Evolutionary conservation across 208 protist genomes (phyloP).

Genomic region (Crithidia thermophila): DNA sequence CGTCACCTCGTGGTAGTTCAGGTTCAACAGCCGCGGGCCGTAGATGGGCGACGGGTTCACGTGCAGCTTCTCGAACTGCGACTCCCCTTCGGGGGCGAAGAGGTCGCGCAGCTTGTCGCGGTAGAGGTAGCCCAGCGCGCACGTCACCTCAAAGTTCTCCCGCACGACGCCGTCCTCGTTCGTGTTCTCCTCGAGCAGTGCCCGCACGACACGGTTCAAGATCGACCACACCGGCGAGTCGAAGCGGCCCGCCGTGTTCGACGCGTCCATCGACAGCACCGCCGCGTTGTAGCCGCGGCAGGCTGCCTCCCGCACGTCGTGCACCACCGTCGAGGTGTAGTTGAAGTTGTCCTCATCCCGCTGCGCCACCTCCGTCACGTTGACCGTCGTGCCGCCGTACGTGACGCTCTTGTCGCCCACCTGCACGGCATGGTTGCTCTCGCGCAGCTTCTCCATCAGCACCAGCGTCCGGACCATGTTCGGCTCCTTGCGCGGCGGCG

Average conservation of each 20-base stretch:
- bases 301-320: conserved; percentile 50
- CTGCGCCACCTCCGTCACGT: conserved; percentile 60
- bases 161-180: conserved; percentile 24
- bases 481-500: conserved; percentile 1
- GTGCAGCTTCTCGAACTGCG: conserved; percentile 50
- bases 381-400: conserved; percentile 35
- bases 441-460: conserved; percentile 50
- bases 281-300: conserved; percentile 70
- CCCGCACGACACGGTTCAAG: conserved; percentile 63
- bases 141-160: conserved; percentile 53
- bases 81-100: conserved; percentile 31
- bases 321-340: conserved; percentile 62
- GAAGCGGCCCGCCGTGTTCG: conserved; percentile 56
- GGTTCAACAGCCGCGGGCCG: conserved; percentile 65
- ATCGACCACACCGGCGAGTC: conserved; percentile 73
- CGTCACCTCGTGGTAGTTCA: conserved; percentile 59
- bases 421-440: conserved; percentile 42
- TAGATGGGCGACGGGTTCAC: conserved; percentile 81
- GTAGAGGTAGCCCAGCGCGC: conserved; percentile 67
- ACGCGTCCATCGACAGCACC: conserved; percentile 64
- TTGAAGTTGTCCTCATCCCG: conserved; percentile 55
- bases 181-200: conserved; percentile 47
- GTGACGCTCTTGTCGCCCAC: conserved; percentile 36
- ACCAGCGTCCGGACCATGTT: conserved; percentile 74
- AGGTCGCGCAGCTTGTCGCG: conserved; percentile 77